Evolutionary conservation across 331 rosid species (phyloP), one percentile per base, ranked within the genome.

Genomic region (Pyrus hybrid): DNA sequence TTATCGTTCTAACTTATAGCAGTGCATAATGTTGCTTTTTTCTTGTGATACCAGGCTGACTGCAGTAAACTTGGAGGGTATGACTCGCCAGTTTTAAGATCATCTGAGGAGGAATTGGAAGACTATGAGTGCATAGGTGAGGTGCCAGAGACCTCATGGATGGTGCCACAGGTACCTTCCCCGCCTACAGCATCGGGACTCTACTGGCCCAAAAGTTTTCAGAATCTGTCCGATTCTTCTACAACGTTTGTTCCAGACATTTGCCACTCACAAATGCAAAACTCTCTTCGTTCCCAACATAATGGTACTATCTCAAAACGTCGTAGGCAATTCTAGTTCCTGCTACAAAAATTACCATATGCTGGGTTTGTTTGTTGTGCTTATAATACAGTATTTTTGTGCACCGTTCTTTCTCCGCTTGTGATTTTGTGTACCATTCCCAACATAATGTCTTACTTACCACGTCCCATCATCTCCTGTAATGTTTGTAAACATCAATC

Each of bases 181-280:
- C 99, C 97, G 4, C 97, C 97, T 51, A 95, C 97, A 29, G 88
- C 93, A 53, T 92, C 97, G 0, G 99, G 99, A 16, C 71, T 94
- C 26, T 7, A 84, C 84, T 95, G 97, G 97, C 91, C 97, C 13
- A 84, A 83, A 80, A 61, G 78, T 83, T 82, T 67, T 76, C 90
- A 76, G 32, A 77, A 64, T 75, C 75, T 83, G 54, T 79, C 76
- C 17, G 68, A 88, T 54, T 68, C 74, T 54, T 71, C 74, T 70
- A 72, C 88, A 17, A 68, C 67, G 23, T 90, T 70, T 80, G 99
- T 90, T 86, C 97, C 97, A 20, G 88, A 92, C 76, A 70, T 87
- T 69, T 75, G 67, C 84, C 43, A 71, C 70, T 75, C 91, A 17
- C 80, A 32, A 43, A 65, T 77, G 81, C 83, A 83, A 70, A 80